Percentiles rank a stretch among this genome's conserved stretches.
Conservation (phyloP, 805 yeast genomes). For the Kuraishia cidri region DNA sequence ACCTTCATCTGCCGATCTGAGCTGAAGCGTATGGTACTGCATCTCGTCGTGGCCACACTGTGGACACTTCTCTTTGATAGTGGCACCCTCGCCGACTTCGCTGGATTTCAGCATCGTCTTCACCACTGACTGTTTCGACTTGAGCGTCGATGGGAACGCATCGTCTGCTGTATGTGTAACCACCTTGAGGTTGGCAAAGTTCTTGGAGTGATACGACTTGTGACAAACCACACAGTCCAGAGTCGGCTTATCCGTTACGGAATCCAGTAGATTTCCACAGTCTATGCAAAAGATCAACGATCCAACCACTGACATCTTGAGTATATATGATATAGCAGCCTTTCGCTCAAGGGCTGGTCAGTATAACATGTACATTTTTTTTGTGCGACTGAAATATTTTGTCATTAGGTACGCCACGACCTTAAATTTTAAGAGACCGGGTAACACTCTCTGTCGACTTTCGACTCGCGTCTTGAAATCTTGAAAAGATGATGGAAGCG, state of each 20-base stretch:
- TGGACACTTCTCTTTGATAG: slow-evolving; percentile 97
- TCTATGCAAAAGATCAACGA: slow-evolving; percentile 87
- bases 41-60: slow-evolving; percentile 97
- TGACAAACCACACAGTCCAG: slow-evolving; percentile 50
- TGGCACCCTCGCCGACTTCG: slow-evolving; percentile 91
- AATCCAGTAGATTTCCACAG: slow-evolving; percentile 86
- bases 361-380: too few relatives aligned
- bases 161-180: slow-evolving; percentile 83
- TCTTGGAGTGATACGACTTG: slow-evolving; percentile 28
- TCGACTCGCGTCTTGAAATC: too few relatives aligned
- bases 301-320: slow-evolving; percentile 88
- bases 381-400: too few relatives aligned
- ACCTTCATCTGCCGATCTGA: slow-evolving; percentile 99
- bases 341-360: too few relatives aligned
- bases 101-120: slow-evolving; percentile 71
- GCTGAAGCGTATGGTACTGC: slow-evolving; percentile 94
- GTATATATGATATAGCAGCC: too few relatives aligned
- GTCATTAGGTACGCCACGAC: too few relatives aligned
- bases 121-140: slow-evolving; percentile 79
- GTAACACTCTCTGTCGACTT: too few relatives aligned
- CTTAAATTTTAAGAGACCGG: too few relatives aligned
- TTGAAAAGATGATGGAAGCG: too few relatives aligned
- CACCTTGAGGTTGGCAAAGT: slow-evolving; percentile 74
- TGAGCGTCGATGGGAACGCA: slow-evolving; percentile 86
- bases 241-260: slow-evolving; percentile 38